These are phyloP conservation scores for Clavariopsis aquatica DNA, from an alignment of 495 filamentous ascomycete species.

Conservation along the genomic window DNA sequence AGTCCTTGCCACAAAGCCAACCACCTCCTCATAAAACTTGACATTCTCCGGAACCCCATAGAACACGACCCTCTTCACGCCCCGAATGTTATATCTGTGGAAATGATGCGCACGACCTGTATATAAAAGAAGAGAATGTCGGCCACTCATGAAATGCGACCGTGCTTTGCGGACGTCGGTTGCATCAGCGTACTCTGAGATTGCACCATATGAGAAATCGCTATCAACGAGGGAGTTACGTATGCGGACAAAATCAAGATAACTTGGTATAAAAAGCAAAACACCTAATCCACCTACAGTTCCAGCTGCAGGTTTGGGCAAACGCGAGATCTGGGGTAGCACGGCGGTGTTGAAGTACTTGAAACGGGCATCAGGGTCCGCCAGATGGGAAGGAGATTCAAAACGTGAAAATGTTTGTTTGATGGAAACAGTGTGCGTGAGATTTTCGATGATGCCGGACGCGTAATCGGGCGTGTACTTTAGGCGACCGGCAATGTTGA, in stretches of 20 bases:
- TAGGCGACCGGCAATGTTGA: conserved; percentile 73
- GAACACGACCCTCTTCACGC: conserved; percentile 77
- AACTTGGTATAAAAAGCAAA: conserved; percentile 85
- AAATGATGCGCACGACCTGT: conserved; percentile 95
- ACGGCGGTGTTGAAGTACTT: conserved; percentile 81
- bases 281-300: conserved; percentile 54
- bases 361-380: conserved; percentile 89
- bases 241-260: conserved; percentile 89
- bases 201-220: conserved; percentile 74
- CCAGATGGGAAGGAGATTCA: conserved; percentile 62
- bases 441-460: conserved; percentile 66
- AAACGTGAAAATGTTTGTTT: conserved; percentile 92
- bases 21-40: conserved; percentile 83
- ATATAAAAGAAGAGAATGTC: conserved; percentile 82
- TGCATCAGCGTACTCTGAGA: conserved; percentile 82
- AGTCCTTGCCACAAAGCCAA: conserved; percentile 63
- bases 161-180: conserved; percentile 78
- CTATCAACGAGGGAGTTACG: conserved; percentile 73
- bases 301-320: conserved; percentile 47
- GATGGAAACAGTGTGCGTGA: conserved; percentile 55
- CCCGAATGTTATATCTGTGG: conserved; percentile 74
- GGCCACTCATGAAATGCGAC: conserved; percentile 80
- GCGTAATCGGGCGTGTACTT: conserved; percentile 67
- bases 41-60: conserved; percentile 90
- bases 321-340: conserved; percentile 69